phyloP scores from a whole-genome alignment of 768 basidiomycete species.

The Strobilomyces echinocephalus region DNA sequence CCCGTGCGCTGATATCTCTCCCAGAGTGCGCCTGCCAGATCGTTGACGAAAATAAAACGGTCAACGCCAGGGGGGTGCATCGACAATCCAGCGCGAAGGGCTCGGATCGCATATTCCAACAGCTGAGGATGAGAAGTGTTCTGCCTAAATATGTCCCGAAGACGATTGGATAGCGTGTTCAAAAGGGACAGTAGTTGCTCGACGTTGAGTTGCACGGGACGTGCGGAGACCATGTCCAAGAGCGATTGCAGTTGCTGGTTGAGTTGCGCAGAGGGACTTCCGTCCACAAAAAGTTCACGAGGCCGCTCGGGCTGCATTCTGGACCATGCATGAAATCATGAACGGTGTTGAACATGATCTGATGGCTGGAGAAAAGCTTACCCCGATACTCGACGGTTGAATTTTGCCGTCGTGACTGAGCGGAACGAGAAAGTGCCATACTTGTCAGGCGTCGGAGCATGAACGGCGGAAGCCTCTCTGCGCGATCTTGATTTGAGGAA shows the following conservation, averaged over 20 bases:
- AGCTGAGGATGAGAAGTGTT: not conserved
- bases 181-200: not conserved
- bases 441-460: no score
- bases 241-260: no score
- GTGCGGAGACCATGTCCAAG: no score
- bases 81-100: not conserved
- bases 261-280: no score
- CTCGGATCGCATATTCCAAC: not conserved
- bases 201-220: not conserved
- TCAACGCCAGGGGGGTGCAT: not conserved
- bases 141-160: not conserved
- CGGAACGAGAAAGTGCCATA: not conserved
- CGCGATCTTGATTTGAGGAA: no score
- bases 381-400: not conserved
- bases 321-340: not conserved
- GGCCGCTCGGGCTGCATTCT: not conserved
- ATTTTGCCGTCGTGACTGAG: not conserved
- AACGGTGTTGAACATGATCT: not conserved
- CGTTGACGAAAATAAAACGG: not conserved
- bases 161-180: not conserved
- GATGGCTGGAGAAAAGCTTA: not conserved
- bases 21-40: conserved; percentile 5
- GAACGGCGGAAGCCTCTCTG: no score
- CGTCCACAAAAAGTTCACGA: not conserved
- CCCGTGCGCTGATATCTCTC: not conserved